These are phyloP conservation scores for Macrolepiota dolichaula DNA, from an alignment of 768 basidiomycete genomes.

Conservation along the genomic window DNA sequence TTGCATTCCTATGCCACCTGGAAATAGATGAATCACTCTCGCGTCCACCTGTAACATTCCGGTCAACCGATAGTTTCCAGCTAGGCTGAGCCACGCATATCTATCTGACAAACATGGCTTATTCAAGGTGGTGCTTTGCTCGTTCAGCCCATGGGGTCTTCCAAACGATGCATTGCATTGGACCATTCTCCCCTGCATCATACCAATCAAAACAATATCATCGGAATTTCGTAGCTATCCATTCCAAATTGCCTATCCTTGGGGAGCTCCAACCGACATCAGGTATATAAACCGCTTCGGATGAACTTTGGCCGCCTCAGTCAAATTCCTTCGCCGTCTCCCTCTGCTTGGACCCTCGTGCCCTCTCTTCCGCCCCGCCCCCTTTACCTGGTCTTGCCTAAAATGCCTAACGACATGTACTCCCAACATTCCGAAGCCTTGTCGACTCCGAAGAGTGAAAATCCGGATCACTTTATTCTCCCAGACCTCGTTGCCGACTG, in stretches of 20 bases:
- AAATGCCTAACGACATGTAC: constrained; percentile 3
- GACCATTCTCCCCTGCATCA: not conserved
- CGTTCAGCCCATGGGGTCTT: not conserved
- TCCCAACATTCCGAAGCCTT: not conserved
- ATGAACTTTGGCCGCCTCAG: not conserved
- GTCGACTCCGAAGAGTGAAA: constrained; percentile 1
- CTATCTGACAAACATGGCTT: not conserved
- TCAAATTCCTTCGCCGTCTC: not conserved
- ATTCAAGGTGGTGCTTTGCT: not conserved
- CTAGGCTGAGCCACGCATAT: not conserved
- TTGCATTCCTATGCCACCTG: not conserved
- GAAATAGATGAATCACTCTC: not conserved
- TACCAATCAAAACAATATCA: not conserved
- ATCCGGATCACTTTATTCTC: constrained; percentile 40
- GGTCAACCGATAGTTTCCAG: not conserved
- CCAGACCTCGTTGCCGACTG: constrained; percentile 55
- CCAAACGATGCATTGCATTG: not conserved
- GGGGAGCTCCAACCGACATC: not conserved
- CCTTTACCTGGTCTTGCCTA: not conserved
- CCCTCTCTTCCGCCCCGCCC: not conserved
- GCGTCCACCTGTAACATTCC: not conserved
- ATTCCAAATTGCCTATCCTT: not conserved
- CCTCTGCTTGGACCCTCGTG: not conserved
- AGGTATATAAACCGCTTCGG: not conserved
- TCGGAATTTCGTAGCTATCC: not conserved